Conservation (phyloP, 768 basidiomycete species). For the Austroboletus eburneus region DNA sequence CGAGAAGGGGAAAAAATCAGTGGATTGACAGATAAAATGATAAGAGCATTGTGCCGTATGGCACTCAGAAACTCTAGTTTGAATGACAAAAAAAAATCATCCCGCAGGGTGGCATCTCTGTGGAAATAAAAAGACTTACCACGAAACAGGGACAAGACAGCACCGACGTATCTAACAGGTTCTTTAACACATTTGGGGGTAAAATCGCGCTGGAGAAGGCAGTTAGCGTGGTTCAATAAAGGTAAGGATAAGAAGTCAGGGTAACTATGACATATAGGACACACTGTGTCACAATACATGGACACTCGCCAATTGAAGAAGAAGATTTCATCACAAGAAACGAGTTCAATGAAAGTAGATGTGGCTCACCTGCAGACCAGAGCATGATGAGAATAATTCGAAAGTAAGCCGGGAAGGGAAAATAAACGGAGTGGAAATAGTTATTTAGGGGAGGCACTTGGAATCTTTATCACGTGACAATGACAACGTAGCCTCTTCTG, state of each 20-base stretch:
- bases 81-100: constrained; percentile 60
- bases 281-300: constrained; percentile 47
- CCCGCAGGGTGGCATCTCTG: constrained; percentile 22
- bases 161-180: no score
- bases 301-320: constrained; percentile 45
- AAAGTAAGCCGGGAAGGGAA: background rate
- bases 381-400: no score
- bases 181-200: no score
- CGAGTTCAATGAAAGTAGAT: background rate
- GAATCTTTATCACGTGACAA: no score
- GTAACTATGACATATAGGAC: constrained; percentile 85
- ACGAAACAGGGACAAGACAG: no score
- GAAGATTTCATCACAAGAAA: constrained; percentile 49
- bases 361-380: constrained; percentile 9
- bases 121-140: constrained; percentile 10
- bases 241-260: constrained; percentile 53
- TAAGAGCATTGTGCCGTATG: constrained; percentile 63
- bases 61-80: constrained; percentile 95
- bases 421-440: background rate
- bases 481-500: no score
- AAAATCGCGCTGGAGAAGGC: no score
- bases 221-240: constrained; percentile 8
- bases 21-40: constrained; percentile 52
- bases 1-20: constrained; percentile 40
- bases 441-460: constrained; percentile 9